A percentile compares a stretch with the other conserved stretches of the same genome.
phyloP scores from a whole-genome alignment of 441 rosid genomes.

The Jatropha multifida region DNA sequence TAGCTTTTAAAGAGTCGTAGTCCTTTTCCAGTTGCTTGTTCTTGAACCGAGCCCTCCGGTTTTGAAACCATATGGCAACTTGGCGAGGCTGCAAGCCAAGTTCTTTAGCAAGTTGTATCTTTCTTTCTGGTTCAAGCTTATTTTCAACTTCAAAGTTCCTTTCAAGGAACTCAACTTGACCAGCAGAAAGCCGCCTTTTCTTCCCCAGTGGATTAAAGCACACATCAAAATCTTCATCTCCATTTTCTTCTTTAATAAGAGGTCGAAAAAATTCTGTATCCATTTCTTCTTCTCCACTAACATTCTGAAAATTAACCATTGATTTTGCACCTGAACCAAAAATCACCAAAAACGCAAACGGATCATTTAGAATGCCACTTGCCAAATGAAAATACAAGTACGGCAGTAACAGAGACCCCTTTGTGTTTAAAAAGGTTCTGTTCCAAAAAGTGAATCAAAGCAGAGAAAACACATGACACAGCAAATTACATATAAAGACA shows the following conservation, averaged over 20 bases:
- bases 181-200: slow-evolving; percentile 55
- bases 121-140: slow-evolving; percentile 66
- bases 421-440: neutral
- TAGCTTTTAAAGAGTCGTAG: slow-evolving; percentile 43
- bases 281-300: slow-evolving; percentile 19
- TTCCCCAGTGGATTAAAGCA: slow-evolving; percentile 30
- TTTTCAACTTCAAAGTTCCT: slow-evolving; percentile 59
- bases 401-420: neutral
- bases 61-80: slow-evolving; percentile 74
- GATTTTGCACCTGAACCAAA: slow-evolving; percentile 33
- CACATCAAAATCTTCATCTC: slow-evolving; percentile 34
- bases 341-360: neutral
- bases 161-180: slow-evolving; percentile 59
- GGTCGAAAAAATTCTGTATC: slow-evolving; percentile 22
- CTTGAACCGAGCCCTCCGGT: slow-evolving; percentile 64
- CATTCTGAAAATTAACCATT: slow-evolving; percentile 26
- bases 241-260: slow-evolving; percentile 36
- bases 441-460: neutral
- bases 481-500: neutral
- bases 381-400: neutral
- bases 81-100: slow-evolving; percentile 70
- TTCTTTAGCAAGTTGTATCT: slow-evolving; percentile 53
- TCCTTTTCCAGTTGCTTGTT: slow-evolving; percentile 62
- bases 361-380: neutral
- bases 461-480: neutral